Evolutionary conservation across 371 early-diverging fungal genomes (phyloP).

Genomic region (Enteropsectra breve): DNA sequence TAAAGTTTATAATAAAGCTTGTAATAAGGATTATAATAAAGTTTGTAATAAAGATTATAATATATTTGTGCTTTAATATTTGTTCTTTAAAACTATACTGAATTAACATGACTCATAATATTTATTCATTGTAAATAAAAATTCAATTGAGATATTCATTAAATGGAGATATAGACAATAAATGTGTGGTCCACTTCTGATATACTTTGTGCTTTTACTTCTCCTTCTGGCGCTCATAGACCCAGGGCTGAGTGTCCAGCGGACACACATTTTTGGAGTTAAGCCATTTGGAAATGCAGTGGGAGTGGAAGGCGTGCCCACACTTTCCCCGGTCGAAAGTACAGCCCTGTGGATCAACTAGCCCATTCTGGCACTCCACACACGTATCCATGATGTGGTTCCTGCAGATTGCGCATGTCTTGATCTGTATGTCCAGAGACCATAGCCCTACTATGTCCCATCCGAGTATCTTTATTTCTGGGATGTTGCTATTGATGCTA

Average conservation of each 20-base stretch:
- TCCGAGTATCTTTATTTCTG: constrained; percentile 45
- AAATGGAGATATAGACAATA: not conserved
- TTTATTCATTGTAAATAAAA: no score
- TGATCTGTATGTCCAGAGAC: constrained; percentile 79
- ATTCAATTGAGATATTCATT: no score
- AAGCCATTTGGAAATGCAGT: constrained; percentile 95
- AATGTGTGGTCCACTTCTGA: not conserved
- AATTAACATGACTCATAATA: not conserved
- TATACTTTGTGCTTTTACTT: not conserved
- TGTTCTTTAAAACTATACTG: no score
- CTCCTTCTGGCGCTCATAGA: constrained; percentile 68
- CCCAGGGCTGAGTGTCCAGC: constrained; percentile 96
- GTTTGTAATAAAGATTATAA: no score
- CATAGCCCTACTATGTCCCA: constrained; percentile 59
- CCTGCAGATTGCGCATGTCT: constrained; percentile 97
- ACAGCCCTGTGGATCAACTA: constrained; percentile 80
- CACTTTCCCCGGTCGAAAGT: constrained; percentile 96
- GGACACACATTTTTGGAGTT: constrained; percentile 94
- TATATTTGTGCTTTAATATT: no score
- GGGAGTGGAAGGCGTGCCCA: constrained; percentile 97
- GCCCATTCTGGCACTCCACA: constrained; percentile 64
- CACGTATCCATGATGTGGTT: constrained; percentile 99
- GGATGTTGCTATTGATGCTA: constrained; percentile 21
- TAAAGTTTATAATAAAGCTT: no score
- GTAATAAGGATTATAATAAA: no score